Percentiles rank a stretch among this genome's conserved stretches.
These are phyloP conservation scores for Inonotus obliquus DNA, from an alignment of 1,284 basidiomycete species.

Conservation along the genomic window DNA sequence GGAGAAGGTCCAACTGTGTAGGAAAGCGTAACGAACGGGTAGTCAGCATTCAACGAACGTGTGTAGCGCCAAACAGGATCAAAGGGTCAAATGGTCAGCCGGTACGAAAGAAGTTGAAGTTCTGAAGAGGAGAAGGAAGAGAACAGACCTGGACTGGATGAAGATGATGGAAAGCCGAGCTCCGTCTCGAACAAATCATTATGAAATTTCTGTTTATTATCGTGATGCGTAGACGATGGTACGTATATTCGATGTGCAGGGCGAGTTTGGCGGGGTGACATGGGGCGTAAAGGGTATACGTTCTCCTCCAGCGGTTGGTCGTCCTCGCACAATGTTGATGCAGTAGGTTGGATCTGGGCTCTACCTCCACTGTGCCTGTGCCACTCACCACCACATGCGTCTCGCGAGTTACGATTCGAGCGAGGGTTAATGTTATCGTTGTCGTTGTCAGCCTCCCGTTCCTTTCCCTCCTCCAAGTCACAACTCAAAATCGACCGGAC, in stretches of 20 bases:
- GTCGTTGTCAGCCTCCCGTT: neutral
- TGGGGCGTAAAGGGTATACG: neutral
- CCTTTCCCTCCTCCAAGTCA: too few relatives aligned
- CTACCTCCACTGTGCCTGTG: too few relatives aligned
- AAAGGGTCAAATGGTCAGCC: neutral
- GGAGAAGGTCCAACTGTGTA: neutral
- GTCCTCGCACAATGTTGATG: neutral
- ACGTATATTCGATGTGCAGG: neutral
- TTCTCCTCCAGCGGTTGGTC: neutral
- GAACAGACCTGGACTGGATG: neutral
- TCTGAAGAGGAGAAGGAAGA: neutral
- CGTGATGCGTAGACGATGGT: neutral
- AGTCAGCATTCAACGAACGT: neutral
- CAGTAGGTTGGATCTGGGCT: neutral
- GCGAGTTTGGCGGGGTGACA: conserved; percentile 1
- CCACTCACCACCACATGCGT: neutral
- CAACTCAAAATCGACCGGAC: neutral
- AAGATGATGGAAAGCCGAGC: neutral
- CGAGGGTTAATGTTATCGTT: neutral
- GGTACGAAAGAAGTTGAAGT: neutral
- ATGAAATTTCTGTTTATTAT: neutral
- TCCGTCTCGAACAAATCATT: neutral
- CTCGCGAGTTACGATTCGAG: neutral
- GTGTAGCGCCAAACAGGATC: too few relatives aligned
- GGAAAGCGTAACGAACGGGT: neutral